A percentile compares a stretch with the other conserved stretches of the same genome.
phyloP scores from a whole-genome alignment of 345 rosid species.

The rapeseed (Brassica napus) region DNA sequence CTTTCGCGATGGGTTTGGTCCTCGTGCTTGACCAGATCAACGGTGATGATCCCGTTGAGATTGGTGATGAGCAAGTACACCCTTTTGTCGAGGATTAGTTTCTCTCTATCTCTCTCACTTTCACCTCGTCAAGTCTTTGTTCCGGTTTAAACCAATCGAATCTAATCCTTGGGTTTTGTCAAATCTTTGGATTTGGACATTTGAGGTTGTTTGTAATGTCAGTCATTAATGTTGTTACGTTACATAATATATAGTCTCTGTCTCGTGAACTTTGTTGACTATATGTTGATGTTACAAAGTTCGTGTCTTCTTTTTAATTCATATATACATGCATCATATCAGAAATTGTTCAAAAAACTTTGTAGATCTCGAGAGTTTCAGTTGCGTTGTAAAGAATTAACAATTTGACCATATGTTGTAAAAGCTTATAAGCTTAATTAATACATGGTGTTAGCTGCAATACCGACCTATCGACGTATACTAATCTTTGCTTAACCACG shows the following conservation, averaged over 20 bases:
- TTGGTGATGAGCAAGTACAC: constrained; percentile 39
- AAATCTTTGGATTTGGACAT: constrained; percentile 20
- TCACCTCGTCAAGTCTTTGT: constrained; percentile 20
- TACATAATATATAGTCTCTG: constrained; percentile 18
- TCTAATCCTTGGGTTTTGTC: constrained; percentile 21
- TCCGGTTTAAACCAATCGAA: constrained; percentile 28
- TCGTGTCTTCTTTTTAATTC: neutral
- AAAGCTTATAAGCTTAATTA: neutral
- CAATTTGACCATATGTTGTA: neutral
- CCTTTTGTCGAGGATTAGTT: constrained; percentile 42
- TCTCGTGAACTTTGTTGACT: constrained; percentile 23
- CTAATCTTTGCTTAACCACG: neutral
- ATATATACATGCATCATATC: neutral
- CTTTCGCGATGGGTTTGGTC: constrained; percentile 87
- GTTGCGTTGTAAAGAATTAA: neutral
- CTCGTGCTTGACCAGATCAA: constrained; percentile 78
- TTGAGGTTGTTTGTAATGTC: constrained; percentile 18
- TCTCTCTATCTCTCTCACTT: neutral
- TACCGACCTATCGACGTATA: neutral
- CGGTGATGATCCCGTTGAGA: constrained; percentile 52
- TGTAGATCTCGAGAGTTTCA: neutral
- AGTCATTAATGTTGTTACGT: constrained; percentile 21
- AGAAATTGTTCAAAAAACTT: neutral
- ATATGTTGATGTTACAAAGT: constrained; percentile 16
- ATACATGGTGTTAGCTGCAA: neutral